phyloP scores from a whole-genome alignment of 2,329 filamentous ascomycete species.

The Cladosporium sp. region DNA sequence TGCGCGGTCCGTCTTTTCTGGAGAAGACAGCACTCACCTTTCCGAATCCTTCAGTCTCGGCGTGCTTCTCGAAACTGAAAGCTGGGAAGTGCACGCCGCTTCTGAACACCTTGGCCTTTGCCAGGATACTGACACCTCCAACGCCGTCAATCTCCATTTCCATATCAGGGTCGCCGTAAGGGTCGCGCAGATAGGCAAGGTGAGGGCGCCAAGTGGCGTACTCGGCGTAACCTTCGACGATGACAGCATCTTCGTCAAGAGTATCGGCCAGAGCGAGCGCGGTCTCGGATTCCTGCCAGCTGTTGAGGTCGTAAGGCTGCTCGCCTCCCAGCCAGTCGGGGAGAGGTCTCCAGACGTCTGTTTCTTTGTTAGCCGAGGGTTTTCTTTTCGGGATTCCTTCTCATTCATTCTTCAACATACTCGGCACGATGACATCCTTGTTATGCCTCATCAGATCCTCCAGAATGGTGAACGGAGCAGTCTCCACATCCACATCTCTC shows the following conservation, averaged over 20 bases:
- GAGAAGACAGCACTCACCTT: conserved; percentile 59
- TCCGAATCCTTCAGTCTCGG: conserved; percentile 96
- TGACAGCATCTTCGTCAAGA: conserved; percentile 94
- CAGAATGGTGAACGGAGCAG: conserved; percentile 91
- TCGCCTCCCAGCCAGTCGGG: conserved; percentile 98
- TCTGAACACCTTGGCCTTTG: conserved; percentile 93
- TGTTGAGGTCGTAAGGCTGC: conserved; percentile 97
- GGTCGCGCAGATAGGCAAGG: conserved; percentile 91
- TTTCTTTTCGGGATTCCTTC: neutral
- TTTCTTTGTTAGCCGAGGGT: neutral
- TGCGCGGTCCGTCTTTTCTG: neutral
- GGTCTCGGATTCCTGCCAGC: conserved; percentile 98
- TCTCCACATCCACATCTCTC: conserved; percentile 98
- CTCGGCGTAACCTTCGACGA: conserved; percentile 97
- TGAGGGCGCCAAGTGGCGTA: conserved; percentile 98
- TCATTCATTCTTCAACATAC: too few species aligned
- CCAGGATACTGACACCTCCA: conserved; percentile 93
- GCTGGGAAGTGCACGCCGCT: conserved; percentile 95
- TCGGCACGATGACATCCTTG: conserved; percentile 97
- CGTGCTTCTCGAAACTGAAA: conserved; percentile 98
- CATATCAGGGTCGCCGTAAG: conserved; percentile 97
- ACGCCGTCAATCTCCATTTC: conserved; percentile 99
- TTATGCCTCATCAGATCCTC: conserved; percentile 99
- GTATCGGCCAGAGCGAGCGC: conserved; percentile 90
- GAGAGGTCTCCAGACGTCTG: conserved; percentile 91